Base-by-base conservation (phyloP, 139 green algal species). In the Chlorella sorokiniana region DNA sequence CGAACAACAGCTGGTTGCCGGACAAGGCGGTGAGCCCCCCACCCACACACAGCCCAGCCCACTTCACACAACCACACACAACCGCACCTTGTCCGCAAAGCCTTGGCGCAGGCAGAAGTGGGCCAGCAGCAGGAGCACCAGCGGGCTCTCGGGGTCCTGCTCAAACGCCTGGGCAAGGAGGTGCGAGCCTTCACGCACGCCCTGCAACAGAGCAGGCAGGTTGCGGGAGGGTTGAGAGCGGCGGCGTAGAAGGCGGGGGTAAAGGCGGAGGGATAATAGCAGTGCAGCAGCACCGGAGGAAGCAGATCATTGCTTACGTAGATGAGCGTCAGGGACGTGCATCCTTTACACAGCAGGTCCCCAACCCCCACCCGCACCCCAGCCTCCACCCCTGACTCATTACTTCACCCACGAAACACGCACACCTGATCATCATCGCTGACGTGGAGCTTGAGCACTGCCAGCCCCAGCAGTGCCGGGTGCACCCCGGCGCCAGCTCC, bases 391-490 rank as follows among this genome's bases (percentile, higher is more conserved):
- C n/a, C n/a, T n/a, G n/a, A n/a, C n/a, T n/a, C n/a, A n/a, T n/a
- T n/a, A n/a, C n/a, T n/a, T n/a, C n/a, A n/a, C n/a, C n/a, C n/a
- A n/a, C n/a, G n/a, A n/a, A n/a, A n/a, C n/a, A n/a, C n/a, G 37
- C 73, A 25, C 63, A 73, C 69, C 69, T 73, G 31, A 20, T 84
- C 70, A 38, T 71, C 56, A 20, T 14, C 31, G 54, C 54, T 65
- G 54, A 51, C 25, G 35, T 62, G 31, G 29, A 87, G 41, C 79
- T 83, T 68, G 38, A 95, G 61, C 20, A 91, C 76, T 5, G 91
- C 94, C 31, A 98, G 83, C 0, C 92, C 95, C 69, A 96, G 81
- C 45, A 95, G 83, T 1, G 94, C 95, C 38, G 95, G 87, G 90
- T 88, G 75, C 85, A 93, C 51, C 54, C 38, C 0, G 95, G 88